Evolutionary conservation across 108 stramenopile species (phyloP), one percentile per base, ranked within the genome.

Genomic region (Nitzschia sp.): DNA sequence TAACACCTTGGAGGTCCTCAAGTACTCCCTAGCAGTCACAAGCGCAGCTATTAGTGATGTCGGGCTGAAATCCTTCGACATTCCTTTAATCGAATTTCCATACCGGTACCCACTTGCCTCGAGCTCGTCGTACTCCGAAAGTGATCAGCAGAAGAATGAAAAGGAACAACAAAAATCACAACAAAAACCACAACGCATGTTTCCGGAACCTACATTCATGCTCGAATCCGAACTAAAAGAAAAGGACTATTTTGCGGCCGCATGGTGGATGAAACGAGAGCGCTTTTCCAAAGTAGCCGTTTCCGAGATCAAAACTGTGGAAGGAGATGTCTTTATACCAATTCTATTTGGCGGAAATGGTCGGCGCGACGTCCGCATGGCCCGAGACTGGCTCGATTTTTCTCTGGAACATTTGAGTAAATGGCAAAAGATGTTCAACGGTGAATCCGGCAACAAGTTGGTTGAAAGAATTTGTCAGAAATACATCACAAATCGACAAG

Each of bases 341-440:
- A 13, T 41, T 13, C 9, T 41, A 13, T 13, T 6, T 13, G 13
- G 13, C 38, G 38, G 38, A 6, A 21, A 53, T 17, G 29, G 30
- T 34, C 1, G 27, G 27, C 6, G 53, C 13, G 59, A 68, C 21
- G 38, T 65, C 25, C 72, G 74, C 22, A 71, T 76, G 83, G 68
- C 84, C 1, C 29, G 38, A 2, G 84, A 85, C 66, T 85, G 80
- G 80, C 45, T 81, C 28, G 80, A 85, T 64, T 82, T 82, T 53
- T 50, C 66, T 21, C 71, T 85, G 28, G 84, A 85, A 68, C 80
- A 85, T 58, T 69, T 79, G 78, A 69, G 69, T 44, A 67, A 78
- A 23, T 84, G 78, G 78, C 77, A 68, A 41, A 66, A 84, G 64
- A 26, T 46, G 36, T 33, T 67, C 13, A 6, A 23, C 23, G 36